Base-by-base conservation (phyloP, 169 alveolate genomes). In the Besnoitia besnoiti region DNA sequence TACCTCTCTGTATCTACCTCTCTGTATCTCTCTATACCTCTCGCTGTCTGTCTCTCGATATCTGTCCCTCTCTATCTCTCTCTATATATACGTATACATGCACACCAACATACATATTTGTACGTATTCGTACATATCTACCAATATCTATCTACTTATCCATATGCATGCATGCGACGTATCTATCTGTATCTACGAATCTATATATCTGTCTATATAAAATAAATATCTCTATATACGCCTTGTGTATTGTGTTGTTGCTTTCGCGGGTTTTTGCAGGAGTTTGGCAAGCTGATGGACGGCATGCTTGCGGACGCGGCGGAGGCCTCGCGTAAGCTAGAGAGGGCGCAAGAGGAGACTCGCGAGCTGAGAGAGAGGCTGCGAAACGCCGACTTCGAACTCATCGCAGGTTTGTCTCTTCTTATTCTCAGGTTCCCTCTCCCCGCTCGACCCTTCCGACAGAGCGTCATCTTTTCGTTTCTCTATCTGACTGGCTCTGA, bases 281-380 rank as follows among this genome's bases (percentile, higher is more conserved):
- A 77, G 19, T 77, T 77, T 35, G 7, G 35, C 40, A 39, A 77
- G 35, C 16, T 77, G 10, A 8, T 77, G 59, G 59, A 77, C 37
- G 87, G 21, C 37, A 77, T 77, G 87, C 87, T 39, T 44, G 55
- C 87, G 30, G 87, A 77, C 44, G 87, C 87, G 0, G 87, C 61
- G 0, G 61, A 77, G 55, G 40, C 87, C 0, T 37, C 87, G 50
- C 37, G 61, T 0, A 1, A 21, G 24, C 87, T 77, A 0, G 55
- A 7, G 21, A 35, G 14, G 8, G 87, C 87, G 33, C 87, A 30
- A 14, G 87, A 77, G 8, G 87, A 77, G 40, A 27, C 14, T 39
- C 87, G 87, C n/a, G 61, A 77, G 59, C 30, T 77, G 55, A 77
- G 30, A 55, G 87, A 77, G 33, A 39, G 14, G 2, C 87, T 77